Evolutionary conservation across 805 yeast genomes (phyloP).

Genomic region (Hanseniaspora valbyensis): DNA sequence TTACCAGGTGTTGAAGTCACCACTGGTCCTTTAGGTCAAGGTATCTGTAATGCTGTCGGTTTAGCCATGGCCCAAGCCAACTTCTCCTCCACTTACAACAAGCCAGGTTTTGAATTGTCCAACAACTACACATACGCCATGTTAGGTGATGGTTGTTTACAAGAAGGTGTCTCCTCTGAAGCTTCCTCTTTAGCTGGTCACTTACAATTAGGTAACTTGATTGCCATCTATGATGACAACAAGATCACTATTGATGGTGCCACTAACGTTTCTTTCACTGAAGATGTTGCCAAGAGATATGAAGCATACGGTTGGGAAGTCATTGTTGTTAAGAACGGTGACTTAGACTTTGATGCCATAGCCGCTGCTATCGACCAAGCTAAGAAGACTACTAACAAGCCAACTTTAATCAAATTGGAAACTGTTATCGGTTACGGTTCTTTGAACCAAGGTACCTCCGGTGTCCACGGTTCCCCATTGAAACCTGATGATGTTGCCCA

Average conservation of each 20-base stretch:
- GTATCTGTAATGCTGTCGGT: constrained; percentile 93
- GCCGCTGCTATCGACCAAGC: constrained; percentile 69
- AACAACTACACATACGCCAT: constrained; percentile 68
- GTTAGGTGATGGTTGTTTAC: constrained; percentile 95
- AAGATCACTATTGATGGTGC: constrained; percentile 92
- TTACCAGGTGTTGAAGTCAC: constrained; percentile 92
- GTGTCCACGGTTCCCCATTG: constrained; percentile 94
- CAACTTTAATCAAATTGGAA: constrained; percentile 75
- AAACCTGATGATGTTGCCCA: constrained; percentile 86
- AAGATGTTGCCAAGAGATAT: constrained; percentile 74
- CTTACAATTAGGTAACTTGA: constrained; percentile 81
- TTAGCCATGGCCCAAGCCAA: constrained; percentile 88
- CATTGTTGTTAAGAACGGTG: constrained; percentile 64
- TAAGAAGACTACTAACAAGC: constrained; percentile 64
- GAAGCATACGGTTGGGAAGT: constrained; percentile 94
- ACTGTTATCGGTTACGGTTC: constrained; percentile 96
- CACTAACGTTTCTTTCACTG: constrained; percentile 83
- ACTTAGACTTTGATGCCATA: constrained; percentile 63
- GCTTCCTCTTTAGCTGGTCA: constrained; percentile 94
- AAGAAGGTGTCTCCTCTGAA: constrained; percentile 96
- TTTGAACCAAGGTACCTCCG: constrained; percentile 66
- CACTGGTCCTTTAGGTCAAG: constrained; percentile 98
- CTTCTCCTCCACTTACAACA: constrained; percentile 86
- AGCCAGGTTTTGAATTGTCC: constrained; percentile 63
- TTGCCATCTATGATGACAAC: constrained; percentile 94